Conservation (phyloP, 176 grass and related monocot genomes). For the Oryza rufipogon region DNA sequence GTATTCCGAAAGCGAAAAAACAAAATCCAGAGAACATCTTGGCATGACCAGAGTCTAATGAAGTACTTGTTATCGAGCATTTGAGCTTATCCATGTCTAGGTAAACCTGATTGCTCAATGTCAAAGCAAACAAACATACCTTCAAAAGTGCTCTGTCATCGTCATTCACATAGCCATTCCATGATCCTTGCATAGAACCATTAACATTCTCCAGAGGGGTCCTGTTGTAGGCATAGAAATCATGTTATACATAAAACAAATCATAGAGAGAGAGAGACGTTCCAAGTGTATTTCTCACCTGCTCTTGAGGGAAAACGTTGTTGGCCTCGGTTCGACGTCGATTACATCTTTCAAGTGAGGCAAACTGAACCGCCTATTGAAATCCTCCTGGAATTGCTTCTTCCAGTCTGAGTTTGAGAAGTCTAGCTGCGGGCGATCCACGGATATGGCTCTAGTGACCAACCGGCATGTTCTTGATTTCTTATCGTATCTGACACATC, state of each 20-base stretch:
- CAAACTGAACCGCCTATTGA: slow-evolving; percentile 76
- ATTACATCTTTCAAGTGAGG: slow-evolving; percentile 87
- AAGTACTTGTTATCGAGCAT: neutral
- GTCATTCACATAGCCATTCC: slow-evolving; percentile 97
- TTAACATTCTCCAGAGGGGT: slow-evolving; percentile 59
- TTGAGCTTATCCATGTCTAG: neutral
- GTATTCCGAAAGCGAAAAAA: neutral
- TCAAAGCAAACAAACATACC: slow-evolving; percentile 38
- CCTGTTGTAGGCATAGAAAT: slow-evolving; percentile 50
- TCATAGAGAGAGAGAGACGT: slow-evolving; percentile 18
- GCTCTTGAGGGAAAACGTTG: slow-evolving; percentile 86
- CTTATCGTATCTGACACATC: neutral
- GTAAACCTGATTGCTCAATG: slow-evolving; percentile 31
- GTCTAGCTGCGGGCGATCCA: slow-evolving; percentile 51
- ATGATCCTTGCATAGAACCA: slow-evolving; percentile 49
- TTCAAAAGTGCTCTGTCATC: slow-evolving; percentile 95
- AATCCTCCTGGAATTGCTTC: slow-evolving; percentile 81
- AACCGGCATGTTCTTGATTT: slow-evolving; percentile 34
- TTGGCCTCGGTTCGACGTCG: slow-evolving; percentile 69
- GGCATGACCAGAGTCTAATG: neutral
- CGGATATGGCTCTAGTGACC: slow-evolving; percentile 44
- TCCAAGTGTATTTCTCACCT: slow-evolving; percentile 51
- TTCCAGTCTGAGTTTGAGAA: slow-evolving; percentile 80
- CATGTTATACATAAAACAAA: slow-evolving; percentile 12
- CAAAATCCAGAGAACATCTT: neutral